Base-by-base conservation (phyloP, 257 asterid genomes). In the Ilex asprella region DNA sequence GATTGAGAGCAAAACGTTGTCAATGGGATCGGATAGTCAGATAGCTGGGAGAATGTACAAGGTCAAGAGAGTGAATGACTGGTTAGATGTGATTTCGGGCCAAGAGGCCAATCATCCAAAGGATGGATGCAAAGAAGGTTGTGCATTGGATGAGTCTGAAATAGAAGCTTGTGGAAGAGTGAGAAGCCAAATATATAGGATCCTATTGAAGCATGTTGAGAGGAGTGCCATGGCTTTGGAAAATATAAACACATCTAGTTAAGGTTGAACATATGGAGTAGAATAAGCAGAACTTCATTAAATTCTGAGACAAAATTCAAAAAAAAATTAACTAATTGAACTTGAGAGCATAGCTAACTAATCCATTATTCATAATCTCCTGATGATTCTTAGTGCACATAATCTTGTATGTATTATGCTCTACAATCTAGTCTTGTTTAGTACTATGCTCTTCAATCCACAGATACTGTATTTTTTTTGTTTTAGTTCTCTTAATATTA, bases 1-100 rank as follows among this genome's bases (percentile, higher is more conserved):
- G 61, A 77, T 83, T 3, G 96, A 83, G 30, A 56, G 75, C 8
- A 88, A 76, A 49, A 70, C 65, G 56, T 65, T 56, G 16, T 60
- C 46, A 8, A 76, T 52, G 68, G 78, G 67, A 35, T 62, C 64
- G 1, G 83, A 79, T 16, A 70, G 67, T 1, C 63, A 71, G 54
- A 12, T 78, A 64, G 83, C 87, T 12, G 78, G 64, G 59, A 73
- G 75, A 77, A 75, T 88, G 94, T 71, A 30, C 31, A 83, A 72
- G 72, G 81, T 85, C 39, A 88, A 88, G 74, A 79, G 70, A 75
- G 89, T 80, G 67, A 81, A 81, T 35, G 95, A 85, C 32, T 79
- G 86, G 81, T 62, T 88, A 68, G 85, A 81, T 58, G 16, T 62
- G 76, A 72, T 80, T 27, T 75, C 70, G 16, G 67, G 67, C 2